phyloP scores from a whole-genome alignment of 75 land plant genomes.

The Pseudotsuga menziesii region DNA sequence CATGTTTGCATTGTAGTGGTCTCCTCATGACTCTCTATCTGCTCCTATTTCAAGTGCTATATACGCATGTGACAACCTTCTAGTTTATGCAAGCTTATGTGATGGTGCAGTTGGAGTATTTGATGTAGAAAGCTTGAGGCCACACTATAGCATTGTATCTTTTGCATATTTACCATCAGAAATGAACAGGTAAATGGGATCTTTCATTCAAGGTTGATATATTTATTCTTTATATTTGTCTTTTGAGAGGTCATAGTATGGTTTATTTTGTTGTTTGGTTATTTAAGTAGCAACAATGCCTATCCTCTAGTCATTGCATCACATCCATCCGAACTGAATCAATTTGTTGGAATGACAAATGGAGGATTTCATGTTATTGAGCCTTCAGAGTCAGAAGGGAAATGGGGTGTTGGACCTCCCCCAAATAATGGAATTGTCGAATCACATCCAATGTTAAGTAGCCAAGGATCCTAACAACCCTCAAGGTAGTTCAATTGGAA shows the following conservation, averaged over 20 bases:
- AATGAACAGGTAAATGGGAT: slow-evolving; percentile 4
- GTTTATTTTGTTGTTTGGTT: not conserved
- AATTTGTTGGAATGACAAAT: slow-evolving; percentile 80
- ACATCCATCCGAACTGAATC: slow-evolving; percentile 76
- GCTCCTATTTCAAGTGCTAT: slow-evolving; percentile 64
- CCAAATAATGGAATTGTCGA: not conserved
- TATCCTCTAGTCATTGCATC: slow-evolving; percentile 73
- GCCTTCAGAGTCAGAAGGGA: slow-evolving; percentile 29
- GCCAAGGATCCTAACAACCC: slow-evolving; percentile 1
- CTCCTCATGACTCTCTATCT: slow-evolving; percentile 39
- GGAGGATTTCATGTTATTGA: slow-evolving; percentile 72
- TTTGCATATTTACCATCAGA: slow-evolving; percentile 38
- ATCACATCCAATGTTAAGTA: slow-evolving; percentile 5
- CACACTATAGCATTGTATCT: slow-evolving; percentile 55
- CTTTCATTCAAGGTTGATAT: not conserved
- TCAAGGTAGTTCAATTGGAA: not conserved
- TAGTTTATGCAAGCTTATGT: slow-evolving; percentile 60
- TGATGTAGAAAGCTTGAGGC: slow-evolving; percentile 52
- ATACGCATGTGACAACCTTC: slow-evolving; percentile 72
- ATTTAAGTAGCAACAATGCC: slow-evolving; percentile 16
- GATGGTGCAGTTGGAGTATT: slow-evolving; percentile 79
- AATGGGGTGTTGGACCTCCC: slow-evolving; percentile 10
- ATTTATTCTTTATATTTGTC: slow-evolving; percentile 4
- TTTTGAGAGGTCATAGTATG: not conserved
- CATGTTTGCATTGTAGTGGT: slow-evolving; percentile 48